phyloP scores from a whole-genome alignment of 179 eudicot genomes.

The Heliamphora pulchella region DNA sequence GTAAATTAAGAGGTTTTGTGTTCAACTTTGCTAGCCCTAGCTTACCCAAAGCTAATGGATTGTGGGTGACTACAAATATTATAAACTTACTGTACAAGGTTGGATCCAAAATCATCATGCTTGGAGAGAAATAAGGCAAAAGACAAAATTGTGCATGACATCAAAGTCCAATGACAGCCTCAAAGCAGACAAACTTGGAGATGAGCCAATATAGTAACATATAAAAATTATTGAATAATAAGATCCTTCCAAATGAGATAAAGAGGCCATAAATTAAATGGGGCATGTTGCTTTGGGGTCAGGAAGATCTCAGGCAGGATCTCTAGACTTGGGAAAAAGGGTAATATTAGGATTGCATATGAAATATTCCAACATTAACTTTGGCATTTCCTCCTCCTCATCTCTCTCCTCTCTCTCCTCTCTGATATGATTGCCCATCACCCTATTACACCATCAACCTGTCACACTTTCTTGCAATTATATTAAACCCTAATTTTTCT shows the following conservation, averaged over 20 bases:
- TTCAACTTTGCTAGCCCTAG: too few species aligned
- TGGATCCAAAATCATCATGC: not conserved
- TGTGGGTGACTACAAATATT: too few species aligned
- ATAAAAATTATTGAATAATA: not conserved
- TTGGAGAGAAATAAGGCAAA: too few species aligned
- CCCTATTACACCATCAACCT: conserved; percentile 1
- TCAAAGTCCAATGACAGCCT: conserved; percentile 12
- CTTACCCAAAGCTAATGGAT: too few species aligned
- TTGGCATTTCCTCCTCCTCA: conserved; percentile 7
- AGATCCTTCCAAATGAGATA: conserved; percentile 21
- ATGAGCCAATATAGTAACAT: not conserved
- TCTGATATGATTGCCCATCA: conserved; percentile 11
- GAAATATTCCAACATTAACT: conserved; percentile 7
- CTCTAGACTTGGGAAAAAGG: conserved; percentile 21
- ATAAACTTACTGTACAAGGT: too few species aligned
- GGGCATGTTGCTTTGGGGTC: conserved; percentile 31
- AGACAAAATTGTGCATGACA: not conserved
- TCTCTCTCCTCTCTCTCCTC: too few species aligned
- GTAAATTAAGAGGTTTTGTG: not conserved
- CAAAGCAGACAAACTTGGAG: not conserved
- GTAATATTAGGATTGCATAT: not conserved
- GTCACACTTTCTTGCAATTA: not conserved
- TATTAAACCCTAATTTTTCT: not conserved
- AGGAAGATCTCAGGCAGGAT: conserved; percentile 36
- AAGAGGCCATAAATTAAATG: conserved; percentile 9